Evolutionary conservation across 2,329 filamentous ascomycete genomes (phyloP), one percentile per base, ranked within the genome.

Genomic region (Fusarium domesticum): DNA sequence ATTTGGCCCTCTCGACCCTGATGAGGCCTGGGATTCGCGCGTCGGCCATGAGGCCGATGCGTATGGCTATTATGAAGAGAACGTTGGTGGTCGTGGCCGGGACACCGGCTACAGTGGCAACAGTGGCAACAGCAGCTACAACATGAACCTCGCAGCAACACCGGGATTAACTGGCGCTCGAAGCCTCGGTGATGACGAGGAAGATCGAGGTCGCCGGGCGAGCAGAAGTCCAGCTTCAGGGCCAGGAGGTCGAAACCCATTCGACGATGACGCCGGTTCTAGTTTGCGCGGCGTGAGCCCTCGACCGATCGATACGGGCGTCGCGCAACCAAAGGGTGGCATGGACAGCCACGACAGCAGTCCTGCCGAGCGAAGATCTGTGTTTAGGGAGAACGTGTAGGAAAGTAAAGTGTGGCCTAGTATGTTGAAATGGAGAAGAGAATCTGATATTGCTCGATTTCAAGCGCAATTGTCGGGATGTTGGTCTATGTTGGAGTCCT

Each of bases 21-120:
- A 95, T 63, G 87, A 91, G 61, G 87, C 88, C 2, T 95, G 89
- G 89, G 88, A 93, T 69, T 70, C 87, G 51, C 75, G 87, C 47
- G 87, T 95, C 5, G 87, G 86, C 45, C 76, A 82, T 56, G 87
- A 91, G 65, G 80, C 84, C 15, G 83, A 85, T 60, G 70, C 68
- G 11, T 83, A 84, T 62, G 79, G 78, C 17, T 88, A 88, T 65
- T 85, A 88, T 61, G 88, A 92, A 63, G 86, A 89, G 68, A 53
- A 60, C 5, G 44, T 50, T 40, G 65, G 64, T 7, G 67, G 65
- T 18, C 50, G 57, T 18, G 51, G 69, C 61, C 58, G 55, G 30
- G 63, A 39, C 63, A 63, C 34, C 64, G 46, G 43, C 17, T 50
- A 57, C 47, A 28, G 14, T 10, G 69, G 67, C 51, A 70, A 57